Evolutionary conservation across 352 stramenopile species (phyloP).

Genomic region (Globisporangium splendens): DNA sequence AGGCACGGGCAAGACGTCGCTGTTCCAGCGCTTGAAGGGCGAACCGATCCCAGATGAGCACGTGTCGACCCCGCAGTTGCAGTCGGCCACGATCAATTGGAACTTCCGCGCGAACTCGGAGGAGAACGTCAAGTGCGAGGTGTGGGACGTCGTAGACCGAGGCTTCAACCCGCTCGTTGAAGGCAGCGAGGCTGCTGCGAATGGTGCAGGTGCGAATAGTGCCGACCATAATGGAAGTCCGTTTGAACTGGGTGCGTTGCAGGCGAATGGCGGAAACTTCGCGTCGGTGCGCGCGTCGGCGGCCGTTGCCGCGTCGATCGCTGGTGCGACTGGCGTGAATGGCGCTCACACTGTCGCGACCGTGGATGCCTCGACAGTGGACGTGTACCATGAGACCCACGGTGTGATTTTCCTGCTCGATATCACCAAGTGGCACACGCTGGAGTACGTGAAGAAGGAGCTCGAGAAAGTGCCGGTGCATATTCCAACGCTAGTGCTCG

Average conservation of each 20-base stretch:
- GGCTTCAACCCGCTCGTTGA: slow-evolving; percentile 39
- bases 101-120: slow-evolving; percentile 57
- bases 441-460: slow-evolving; percentile 80
- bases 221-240: slow-evolving; percentile 12
- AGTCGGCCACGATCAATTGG: slow-evolving; percentile 88
- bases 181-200: not conserved
- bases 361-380: slow-evolving; percentile 81
- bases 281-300: slow-evolving; percentile 20
- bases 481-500: slow-evolving; percentile 77
- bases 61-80: slow-evolving; percentile 78
- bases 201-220: slow-evolving; percentile 1
- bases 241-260: slow-evolving; percentile 19
- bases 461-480: slow-evolving; percentile 67
- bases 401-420: slow-evolving; percentile 88
- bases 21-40: slow-evolving; percentile 83
- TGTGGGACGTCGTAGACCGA: slow-evolving; percentile 90
- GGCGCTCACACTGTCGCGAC: slow-evolving; percentile 58
- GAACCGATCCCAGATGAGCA: slow-evolving; percentile 68
- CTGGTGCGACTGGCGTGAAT: slow-evolving; percentile 18
- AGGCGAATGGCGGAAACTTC: slow-evolving; percentile 9
- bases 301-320: slow-evolving; percentile 20
- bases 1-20: slow-evolving; percentile 86
- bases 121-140: slow-evolving; percentile 88
- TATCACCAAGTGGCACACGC: slow-evolving; percentile 70
- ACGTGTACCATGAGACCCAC: slow-evolving; percentile 89